Conservation (phyloP, 31 red algal genomes). For the Porphyra umbilicalis region DNA sequence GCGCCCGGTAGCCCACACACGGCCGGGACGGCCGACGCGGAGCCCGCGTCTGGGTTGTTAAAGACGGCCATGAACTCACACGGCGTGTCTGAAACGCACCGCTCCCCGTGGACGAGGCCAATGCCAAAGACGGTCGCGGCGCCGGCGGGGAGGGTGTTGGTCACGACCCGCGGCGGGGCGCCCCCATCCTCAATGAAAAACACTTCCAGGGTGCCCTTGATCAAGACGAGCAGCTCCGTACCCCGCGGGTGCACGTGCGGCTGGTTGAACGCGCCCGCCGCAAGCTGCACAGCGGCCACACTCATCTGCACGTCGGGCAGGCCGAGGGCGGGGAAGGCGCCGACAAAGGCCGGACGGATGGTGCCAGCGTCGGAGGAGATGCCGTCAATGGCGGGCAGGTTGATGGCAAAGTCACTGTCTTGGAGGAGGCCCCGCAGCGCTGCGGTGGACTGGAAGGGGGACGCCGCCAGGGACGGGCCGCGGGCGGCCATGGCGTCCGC, state of each 20-base stretch:
- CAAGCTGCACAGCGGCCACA: background rate
- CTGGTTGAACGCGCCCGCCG: background rate
- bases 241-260: slow-evolving; percentile 6
- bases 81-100: background rate
- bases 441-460: too few relatives aligned
- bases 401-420: too few relatives aligned
- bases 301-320: background rate
- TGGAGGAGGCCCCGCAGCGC: too few relatives aligned
- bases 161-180: too few relatives aligned
- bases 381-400: too few relatives aligned
- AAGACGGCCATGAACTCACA: background rate
- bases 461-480: too few relatives aligned
- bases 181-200: background rate
- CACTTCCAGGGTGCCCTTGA: background rate
- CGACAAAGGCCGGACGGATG: too few relatives aligned
- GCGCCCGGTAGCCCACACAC: too few relatives aligned
- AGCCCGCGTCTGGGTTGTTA: background rate
- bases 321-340: background rate
- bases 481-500: too few relatives aligned
- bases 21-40: too few relatives aligned
- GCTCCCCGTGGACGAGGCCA: background rate
- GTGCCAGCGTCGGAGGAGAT: too few relatives aligned
- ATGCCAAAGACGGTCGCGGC: background rate
- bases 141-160: background rate
- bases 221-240: background rate